Evolutionary conservation across 2,329 filamentous ascomycete species (phyloP), one percentile per base, ranked within the genome.

Genomic region (Albifimbria verrucaria): DNA sequence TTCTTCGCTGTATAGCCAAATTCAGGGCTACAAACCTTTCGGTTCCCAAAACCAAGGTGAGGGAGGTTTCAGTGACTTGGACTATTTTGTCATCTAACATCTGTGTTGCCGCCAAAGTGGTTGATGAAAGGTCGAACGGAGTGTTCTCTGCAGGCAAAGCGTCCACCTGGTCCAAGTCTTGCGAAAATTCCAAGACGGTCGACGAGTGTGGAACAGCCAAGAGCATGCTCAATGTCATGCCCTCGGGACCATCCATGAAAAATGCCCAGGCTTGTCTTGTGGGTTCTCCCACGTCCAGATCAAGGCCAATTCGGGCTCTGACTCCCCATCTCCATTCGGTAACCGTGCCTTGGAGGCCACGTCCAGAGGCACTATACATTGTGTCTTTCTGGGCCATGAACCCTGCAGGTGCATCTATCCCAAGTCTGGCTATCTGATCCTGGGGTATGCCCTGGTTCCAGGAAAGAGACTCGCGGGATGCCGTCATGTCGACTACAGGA

Each of bases 291-390:
- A 76, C 78, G 21, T 81, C 77, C 11, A 85, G 71, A 21, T 84
- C 79, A 5, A 83, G 62, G 2, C 81, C 83, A 58, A 90, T 82
- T 52, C 80, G 83, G 18, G 87, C 89, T 62, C 88, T 83, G 24
- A 90, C 71, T 4, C 90, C 89, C 66, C 84, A 77, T 56, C 88
- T 81, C 56, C 90, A 76, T 62, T 93, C 88, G 3, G 83, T 82
- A 22, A 93, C 73, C 7, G 80, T 79, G 10, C 88, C 88, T 25
- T 77, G 79, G 1, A 72, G 69, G 1, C 85, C 85, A 58, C 82
- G 82, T 1, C 87, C 85, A 20, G 85, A 86, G 43, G 85, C 86
- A 21, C 82, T 80, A 68, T 89, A 91, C 15, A 92, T 65, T 22
- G 79, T 77, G 59, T 87, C 82, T 24, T 69, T 59, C 49, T 61